phyloP scores from a whole-genome alignment of 2,329 filamentous ascomycete species.

The Fusarium acutatum region DNA sequence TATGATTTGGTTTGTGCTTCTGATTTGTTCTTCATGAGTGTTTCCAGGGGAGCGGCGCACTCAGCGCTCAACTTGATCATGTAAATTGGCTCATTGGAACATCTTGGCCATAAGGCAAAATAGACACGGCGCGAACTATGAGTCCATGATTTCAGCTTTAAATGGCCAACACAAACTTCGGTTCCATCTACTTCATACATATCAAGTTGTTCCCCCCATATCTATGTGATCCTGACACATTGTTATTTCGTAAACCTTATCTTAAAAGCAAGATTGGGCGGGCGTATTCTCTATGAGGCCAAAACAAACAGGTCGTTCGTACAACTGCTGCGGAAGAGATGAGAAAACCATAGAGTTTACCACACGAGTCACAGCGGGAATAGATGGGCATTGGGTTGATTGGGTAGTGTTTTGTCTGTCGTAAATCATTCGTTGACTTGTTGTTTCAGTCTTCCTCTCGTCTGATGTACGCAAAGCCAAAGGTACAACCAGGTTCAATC shows the following conservation, averaged over 20 bases:
- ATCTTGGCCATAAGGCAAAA: conserved; percentile 18
- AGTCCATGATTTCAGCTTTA: background rate
- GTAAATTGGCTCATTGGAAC: background rate
- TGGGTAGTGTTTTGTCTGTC: conserved; percentile 45
- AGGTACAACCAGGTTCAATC: conserved; percentile 12
- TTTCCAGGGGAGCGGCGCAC: conserved; percentile 1
- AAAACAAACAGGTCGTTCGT: background rate
- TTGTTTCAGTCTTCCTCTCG: conserved; percentile 25
- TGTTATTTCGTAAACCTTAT: background rate
- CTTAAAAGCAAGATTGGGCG: background rate
- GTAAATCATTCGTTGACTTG: conserved; percentile 39
- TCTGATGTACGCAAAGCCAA: conserved; percentile 37
- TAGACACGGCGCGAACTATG: conserved; percentile 1
- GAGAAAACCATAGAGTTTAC: background rate
- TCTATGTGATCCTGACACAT: background rate
- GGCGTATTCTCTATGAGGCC: background rate
- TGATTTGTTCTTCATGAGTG: conserved; percentile 13
- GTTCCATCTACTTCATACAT: background rate
- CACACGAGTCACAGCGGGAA: background rate
- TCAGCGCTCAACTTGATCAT: conserved; percentile 15
- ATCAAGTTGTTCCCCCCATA: background rate
- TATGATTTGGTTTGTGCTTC: conserved; percentile 8
- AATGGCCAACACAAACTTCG: conserved; percentile 26
- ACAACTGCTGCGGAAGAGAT: background rate
- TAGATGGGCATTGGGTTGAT: background rate